A percentile compares a stretch with the other conserved stretches of the same genome.
These are phyloP conservation scores for Exophiala aquamarina DNA, from an alignment of 2,329 filamentous ascomycete genomes.

Conservation along the genomic window DNA sequence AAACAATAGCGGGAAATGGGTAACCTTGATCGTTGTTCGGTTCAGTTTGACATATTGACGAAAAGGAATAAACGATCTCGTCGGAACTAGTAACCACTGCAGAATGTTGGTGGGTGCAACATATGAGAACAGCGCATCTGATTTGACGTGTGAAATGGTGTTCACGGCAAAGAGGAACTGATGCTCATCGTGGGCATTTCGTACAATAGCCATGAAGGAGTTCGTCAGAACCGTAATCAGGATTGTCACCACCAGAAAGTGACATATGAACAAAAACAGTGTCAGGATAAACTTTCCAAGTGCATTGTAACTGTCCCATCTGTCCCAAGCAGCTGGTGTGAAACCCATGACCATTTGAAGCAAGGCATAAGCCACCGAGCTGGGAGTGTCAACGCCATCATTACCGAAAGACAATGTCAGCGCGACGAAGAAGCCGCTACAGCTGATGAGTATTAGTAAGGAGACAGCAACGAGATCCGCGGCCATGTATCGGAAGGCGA, in stretches of 20 bases:
- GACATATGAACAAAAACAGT: conserved; percentile 87
- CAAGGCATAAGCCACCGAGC: conserved; percentile 80
- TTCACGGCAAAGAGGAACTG: conserved; percentile 93
- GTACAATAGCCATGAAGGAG: conserved; percentile 91
- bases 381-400: conserved; percentile 64
- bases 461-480: conserved; percentile 84
- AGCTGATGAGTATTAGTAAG: conserved; percentile 79
- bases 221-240: conserved; percentile 95
- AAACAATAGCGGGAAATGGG: conserved; percentile 84
- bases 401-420: conserved; percentile 79
- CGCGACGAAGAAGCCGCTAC: conserved; percentile 93
- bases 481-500: conserved; percentile 92
- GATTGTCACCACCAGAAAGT: conserved; percentile 92
- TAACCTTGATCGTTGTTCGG: conserved; percentile 85
- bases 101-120: conserved; percentile 88
- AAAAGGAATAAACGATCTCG: conserved; percentile 78
- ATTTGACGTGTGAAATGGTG: conserved; percentile 97
- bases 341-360: conserved; percentile 97
- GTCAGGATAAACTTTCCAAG: conserved; percentile 75
- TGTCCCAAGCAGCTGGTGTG: conserved; percentile 90
- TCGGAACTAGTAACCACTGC: conserved; percentile 82
- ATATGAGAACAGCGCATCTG: conserved; percentile 93
- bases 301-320: conserved; percentile 77
- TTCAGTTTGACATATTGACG: conserved; percentile 81
- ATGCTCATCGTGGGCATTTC: conserved; percentile 90